Percentiles rank a stretch among this genome's conserved stretches.
phyloP scores from a whole-genome alignment of 2,329 filamentous ascomycete species.

The Epichloe elymi region DNA sequence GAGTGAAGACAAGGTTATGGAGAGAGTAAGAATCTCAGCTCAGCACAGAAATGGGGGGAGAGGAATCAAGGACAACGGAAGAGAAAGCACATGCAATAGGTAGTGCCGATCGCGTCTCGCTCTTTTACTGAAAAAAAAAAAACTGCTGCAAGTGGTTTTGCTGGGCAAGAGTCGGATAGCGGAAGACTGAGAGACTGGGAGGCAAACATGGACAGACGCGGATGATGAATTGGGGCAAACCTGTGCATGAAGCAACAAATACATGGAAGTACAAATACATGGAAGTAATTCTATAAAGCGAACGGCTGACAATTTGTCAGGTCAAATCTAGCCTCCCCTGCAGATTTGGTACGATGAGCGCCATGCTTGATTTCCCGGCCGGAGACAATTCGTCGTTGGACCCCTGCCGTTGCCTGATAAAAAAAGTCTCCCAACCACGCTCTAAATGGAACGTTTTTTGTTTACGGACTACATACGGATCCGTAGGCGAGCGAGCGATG shows the following conservation, averaged over 20 bases:
- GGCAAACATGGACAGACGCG: slow-evolving; percentile 11
- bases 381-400: too few species aligned
- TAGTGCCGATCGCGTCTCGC: slow-evolving; percentile 3
- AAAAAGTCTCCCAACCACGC: too few species aligned
- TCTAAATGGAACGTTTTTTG: too few species aligned
- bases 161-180: slow-evolving; percentile 4
- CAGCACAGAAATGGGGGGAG: slow-evolving; percentile 1
- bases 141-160: slow-evolving; percentile 12
- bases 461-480: too few species aligned
- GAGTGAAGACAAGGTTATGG: slow-evolving; percentile 12
- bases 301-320: background rate
- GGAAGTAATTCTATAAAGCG: background rate
- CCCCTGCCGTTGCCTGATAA: too few species aligned
- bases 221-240: slow-evolving; percentile 17
- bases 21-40: background rate
- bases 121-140: slow-evolving; percentile 4
- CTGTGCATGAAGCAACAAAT: slow-evolving; percentile 15
- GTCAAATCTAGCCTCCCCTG: too few species aligned
- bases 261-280: background rate
- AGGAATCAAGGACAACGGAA: slow-evolving; percentile 1
- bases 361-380: too few species aligned
- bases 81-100: slow-evolving; percentile 1
- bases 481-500: too few species aligned
- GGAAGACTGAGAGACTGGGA: slow-evolving; percentile 11
- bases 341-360: too few species aligned